These are phyloP conservation scores for Hypoxylon trugodes DNA, from an alignment of 495 filamentous ascomycete genomes.

Conservation along the genomic window DNA sequence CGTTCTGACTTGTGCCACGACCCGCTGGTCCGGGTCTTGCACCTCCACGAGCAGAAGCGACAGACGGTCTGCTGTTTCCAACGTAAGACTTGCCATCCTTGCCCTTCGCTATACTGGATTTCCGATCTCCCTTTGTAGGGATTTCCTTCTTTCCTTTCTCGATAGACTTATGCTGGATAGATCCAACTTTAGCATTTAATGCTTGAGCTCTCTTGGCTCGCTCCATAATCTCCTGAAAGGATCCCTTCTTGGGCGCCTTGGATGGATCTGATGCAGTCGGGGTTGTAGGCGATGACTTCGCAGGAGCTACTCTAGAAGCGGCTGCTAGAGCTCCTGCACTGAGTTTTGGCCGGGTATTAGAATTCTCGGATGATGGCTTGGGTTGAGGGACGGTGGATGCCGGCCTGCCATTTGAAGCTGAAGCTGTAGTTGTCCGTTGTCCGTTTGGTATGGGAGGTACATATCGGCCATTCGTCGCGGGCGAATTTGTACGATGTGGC, in stretches of 20 bases:
- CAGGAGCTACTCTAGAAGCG: slow-evolving; percentile 27
- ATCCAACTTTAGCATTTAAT: slow-evolving; percentile 56
- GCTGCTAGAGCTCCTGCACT: slow-evolving; percentile 23
- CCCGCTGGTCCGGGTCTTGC: slow-evolving; percentile 28
- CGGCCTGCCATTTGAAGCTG: slow-evolving; percentile 34
- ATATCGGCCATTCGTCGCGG: slow-evolving; percentile 39
- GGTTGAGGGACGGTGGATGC: slow-evolving; percentile 20
- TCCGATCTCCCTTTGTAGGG: slow-evolving; percentile 48
- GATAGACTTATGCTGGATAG: slow-evolving; percentile 65
- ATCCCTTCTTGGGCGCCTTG: slow-evolving; percentile 67
- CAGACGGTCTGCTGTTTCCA: slow-evolving; percentile 36
- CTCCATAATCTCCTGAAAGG: slow-evolving; percentile 73
- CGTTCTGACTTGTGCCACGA: slow-evolving; percentile 33
- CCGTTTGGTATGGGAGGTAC: slow-evolving; percentile 32
- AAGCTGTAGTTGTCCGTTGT: slow-evolving; percentile 19
- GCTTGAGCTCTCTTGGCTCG: slow-evolving; percentile 65
- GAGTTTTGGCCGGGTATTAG: slow-evolving; percentile 29
- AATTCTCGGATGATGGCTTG: slow-evolving; percentile 17
- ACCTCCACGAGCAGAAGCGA: slow-evolving; percentile 30
- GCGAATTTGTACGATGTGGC: slow-evolving; percentile 41
- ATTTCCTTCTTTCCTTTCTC: slow-evolving; percentile 59
- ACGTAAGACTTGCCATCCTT: slow-evolving; percentile 33
- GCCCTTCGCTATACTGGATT: slow-evolving; percentile 30
- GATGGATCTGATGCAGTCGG: slow-evolving; percentile 40
- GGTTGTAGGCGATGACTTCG: slow-evolving; percentile 39